Base-by-base conservation (phyloP, 2,329 filamentous ascomycete species). In the Ampelomyces quisqualis region DNA sequence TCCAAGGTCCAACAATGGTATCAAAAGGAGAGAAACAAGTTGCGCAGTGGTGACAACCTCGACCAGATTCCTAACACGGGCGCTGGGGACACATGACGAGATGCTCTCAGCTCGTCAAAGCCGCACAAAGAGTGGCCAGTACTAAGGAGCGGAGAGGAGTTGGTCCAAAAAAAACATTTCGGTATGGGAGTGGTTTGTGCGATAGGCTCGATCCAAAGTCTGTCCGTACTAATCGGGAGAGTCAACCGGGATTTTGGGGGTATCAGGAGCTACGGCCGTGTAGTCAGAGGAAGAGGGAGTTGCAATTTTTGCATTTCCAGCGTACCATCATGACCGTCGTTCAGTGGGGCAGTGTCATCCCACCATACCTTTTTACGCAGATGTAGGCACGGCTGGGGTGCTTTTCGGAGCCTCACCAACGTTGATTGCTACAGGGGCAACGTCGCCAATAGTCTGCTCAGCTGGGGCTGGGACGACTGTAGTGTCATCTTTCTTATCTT, bases 1-100 rank as follows among this genome's bases (percentile, higher is more conserved):
- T 57, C 51, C 56, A 55, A 52, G 47, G 40, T 24, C 49, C 57
- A 48, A 58, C 55, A 57, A 49, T 67, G 65, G 63, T 67, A 68
- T 64, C 64, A 67, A 67, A 65, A 65, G 40, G 55, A 63, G 55
- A 64, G 51, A 62, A 65, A 61, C 55, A 63, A 56, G 50, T 23
- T 61, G 62, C 59, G 66, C 47, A 64, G 66, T 70, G 67, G 65
- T 69, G 69, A 69, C 67, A 70, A 67, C 68, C 67, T 70, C 68
- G 65, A 65, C 59, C 65, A 64, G 58, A 58, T 58, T 55, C 55
- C 59, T 59, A 56, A 55, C 60, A 61, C 57, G 57, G 61, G 56
- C 56, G 62, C 44, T 52, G 51, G 54, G 57, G 47, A 57, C 55
- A 41, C 53, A 62, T 54, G 55, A 58, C 53, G 58, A 60, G 54